Evolutionary conservation across 2,329 filamentous ascomycete species (phyloP), one percentile per base, ranked within the genome.

Genomic region (Rhinocladiella mackenziei): DNA sequence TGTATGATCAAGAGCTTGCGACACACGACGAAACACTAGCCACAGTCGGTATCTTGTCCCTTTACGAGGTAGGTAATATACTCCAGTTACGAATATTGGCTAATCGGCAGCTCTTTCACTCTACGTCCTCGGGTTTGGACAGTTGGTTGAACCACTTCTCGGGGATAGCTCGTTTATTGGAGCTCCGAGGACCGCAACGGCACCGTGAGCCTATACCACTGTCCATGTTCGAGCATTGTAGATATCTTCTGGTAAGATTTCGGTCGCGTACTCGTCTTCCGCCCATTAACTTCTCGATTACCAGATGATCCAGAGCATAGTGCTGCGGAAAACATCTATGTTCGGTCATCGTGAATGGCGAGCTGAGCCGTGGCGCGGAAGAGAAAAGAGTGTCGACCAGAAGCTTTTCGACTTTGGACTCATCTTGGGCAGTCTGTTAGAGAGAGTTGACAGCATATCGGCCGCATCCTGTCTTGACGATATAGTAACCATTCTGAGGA

Each of bases 61-160:
- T 48, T 14, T 48, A 43, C n/a, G n/a, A n/a, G n/a, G n/a, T n/a
- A n/a, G n/a, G n/a, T n/a, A n/a, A n/a, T n/a, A n/a, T n/a, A n/a
- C n/a, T n/a, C n/a, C n/a, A n/a, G n/a, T n/a, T n/a, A n/a, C n/a
- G n/a, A n/a, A n/a, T n/a, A n/a, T n/a, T n/a, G n/a, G n/a, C n/a
- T n/a, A n/a, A n/a, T n/a, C n/a, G n/a, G n/a, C n/a, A n/a, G n/a
- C n/a, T n/a, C n/a, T 40, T 48, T n/a, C 40, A 48, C 14, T 39
- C 39, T 10, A 48, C 45, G 4, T 43, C 45, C 10, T 40, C 23
- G 15, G 38, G 31, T 17, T 44, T 44, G 45, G 40, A 18, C 7
- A 36, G 38, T 4, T 48, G 45, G 45, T 23, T 44, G 14, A 48
- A 37, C 30, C 45, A 48, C 13, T 36, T 43, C 19, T 15, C 19